A percentile compares a stretch with the other conserved stretches of the same genome.
Evolutionary conservation across 2,329 filamentous ascomycete genomes (phyloP).

Genomic region (Dothideomycetidae sp.): DNA sequence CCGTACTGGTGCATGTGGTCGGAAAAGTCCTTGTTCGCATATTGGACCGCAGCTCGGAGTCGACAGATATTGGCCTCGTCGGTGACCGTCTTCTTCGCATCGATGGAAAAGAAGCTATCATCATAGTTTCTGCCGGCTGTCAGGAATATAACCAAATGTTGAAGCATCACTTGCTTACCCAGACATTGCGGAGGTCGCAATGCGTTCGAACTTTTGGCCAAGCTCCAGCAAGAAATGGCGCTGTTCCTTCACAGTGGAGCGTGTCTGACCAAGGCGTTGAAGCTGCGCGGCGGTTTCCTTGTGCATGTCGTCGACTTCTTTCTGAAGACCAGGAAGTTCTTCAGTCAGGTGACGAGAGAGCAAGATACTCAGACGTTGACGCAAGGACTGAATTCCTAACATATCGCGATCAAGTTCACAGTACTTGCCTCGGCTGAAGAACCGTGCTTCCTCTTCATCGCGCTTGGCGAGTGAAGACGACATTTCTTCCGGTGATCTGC

Average conservation of each 20-base stretch:
- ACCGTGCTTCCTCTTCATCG: conserved; percentile 24
- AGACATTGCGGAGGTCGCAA: background rate
- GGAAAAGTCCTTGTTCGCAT: conserved; percentile 35
- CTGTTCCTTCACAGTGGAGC: conserved; percentile 35
- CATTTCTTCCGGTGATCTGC: conserved; percentile 18
- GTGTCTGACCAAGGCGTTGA: conserved; percentile 34
- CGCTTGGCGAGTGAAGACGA: conserved; percentile 26
- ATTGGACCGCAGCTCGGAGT: conserved; percentile 41
- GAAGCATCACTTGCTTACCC: background rate
- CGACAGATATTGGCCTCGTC: conserved; percentile 24
- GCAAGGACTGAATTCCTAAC: conserved; percentile 37
- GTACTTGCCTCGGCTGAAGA: conserved; percentile 24
- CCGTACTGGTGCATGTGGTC: conserved; percentile 30
- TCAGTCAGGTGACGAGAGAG: conserved; percentile 26
- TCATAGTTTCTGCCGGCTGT: conserved; percentile 3
- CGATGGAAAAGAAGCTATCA: conserved; percentile 2
- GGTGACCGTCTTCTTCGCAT: background rate
- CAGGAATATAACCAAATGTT: background rate
- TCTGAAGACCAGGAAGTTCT: conserved; percentile 23
- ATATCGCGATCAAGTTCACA: conserved; percentile 16
- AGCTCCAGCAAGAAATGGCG: conserved; percentile 33
- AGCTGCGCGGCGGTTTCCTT: conserved; percentile 22
- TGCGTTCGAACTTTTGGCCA: conserved; percentile 21
- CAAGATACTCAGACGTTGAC: conserved; percentile 36
- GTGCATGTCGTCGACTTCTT: conserved; percentile 23